These are phyloP conservation scores for Cystofilobasidium bisporidii DNA, from an alignment of 768 basidiomycete genomes.

Conservation along the genomic window DNA sequence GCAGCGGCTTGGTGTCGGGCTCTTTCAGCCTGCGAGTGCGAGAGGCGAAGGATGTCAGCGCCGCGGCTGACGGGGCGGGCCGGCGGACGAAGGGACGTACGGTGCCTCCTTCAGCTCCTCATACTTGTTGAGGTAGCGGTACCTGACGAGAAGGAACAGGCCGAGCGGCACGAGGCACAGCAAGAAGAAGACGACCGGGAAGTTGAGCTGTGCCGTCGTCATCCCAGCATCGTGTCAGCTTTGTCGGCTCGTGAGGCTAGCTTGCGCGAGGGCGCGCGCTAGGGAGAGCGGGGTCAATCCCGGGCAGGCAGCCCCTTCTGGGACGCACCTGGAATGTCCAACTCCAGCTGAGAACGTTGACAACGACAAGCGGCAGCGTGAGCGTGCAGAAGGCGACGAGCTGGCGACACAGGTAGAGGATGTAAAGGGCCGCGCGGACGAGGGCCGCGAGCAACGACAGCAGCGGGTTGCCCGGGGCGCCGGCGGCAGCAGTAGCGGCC, in stretches of 20 bases:
- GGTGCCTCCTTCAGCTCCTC: slow-evolving; percentile 41
- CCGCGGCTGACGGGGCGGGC: too few species aligned
- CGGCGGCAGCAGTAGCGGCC: background rate
- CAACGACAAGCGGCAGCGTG: slow-evolving; percentile 57
- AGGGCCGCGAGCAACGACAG: slow-evolving; percentile 30
- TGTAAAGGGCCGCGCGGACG: slow-evolving; percentile 37
- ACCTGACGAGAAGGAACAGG: slow-evolving; percentile 72
- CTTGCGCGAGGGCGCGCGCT: too few species aligned
- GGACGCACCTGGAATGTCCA: slow-evolving; percentile 53
- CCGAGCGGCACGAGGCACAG: slow-evolving; percentile 58
- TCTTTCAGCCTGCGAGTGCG: slow-evolving; percentile 48
- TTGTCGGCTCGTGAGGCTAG: too few species aligned
- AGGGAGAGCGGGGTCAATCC: too few species aligned
- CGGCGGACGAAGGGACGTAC: slow-evolving; percentile 28
- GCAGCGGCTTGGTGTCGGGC: slow-evolving; percentile 72
- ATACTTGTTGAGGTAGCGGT: slow-evolving; percentile 43
- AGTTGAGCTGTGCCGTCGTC: slow-evolving; percentile 75
- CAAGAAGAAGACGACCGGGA: slow-evolving; percentile 77
- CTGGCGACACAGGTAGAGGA: slow-evolving; percentile 33
- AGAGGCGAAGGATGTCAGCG: background rate
- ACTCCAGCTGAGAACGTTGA: slow-evolving; percentile 15
- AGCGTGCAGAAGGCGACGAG: slow-evolving; percentile 73
- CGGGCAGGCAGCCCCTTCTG: too few species aligned
- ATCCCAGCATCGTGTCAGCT: too few species aligned
- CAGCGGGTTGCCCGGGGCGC: slow-evolving; percentile 33